A percentile compares a stretch with the other conserved stretches of the same genome.
Conservation (phyloP, 176 grass and related monocot species). For the Metroxylon sagu region DNA sequence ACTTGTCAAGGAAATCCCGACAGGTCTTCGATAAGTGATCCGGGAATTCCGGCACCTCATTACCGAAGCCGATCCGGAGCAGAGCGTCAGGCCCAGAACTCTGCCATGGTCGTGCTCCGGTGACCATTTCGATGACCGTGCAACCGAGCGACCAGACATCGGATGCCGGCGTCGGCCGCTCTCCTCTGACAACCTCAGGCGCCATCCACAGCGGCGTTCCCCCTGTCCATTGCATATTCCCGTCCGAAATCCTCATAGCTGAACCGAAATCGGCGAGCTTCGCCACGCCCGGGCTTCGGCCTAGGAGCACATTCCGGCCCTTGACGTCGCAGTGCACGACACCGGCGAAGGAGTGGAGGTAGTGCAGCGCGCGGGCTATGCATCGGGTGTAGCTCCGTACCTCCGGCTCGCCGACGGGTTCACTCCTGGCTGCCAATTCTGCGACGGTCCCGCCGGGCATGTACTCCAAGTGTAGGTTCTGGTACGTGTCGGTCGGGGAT, state of each 20-base stretch:
- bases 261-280: conserved; percentile 16
- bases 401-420: neutral
- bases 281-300: neutral
- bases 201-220: conserved; percentile 21
- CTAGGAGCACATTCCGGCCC: conserved; percentile 15
- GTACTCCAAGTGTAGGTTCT: conserved; percentile 17
- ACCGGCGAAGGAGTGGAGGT: conserved; percentile 15
- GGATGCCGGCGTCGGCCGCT: conserved; percentile 11
- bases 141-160: conserved; percentile 21
- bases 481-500: neutral
- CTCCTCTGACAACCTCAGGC: conserved; percentile 13
- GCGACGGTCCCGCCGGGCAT: conserved; percentile 14
- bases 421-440: neutral
- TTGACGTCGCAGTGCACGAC: conserved; percentile 26
- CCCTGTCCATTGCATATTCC: neutral
- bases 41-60: neutral
- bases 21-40: neutral
- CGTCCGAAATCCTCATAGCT: neutral
- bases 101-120: conserved; percentile 1
- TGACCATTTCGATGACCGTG: conserved; percentile 18
- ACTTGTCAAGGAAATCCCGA: conserved; percentile 7
- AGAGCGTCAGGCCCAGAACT: neutral
- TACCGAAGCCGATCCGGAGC: conserved; percentile 7
- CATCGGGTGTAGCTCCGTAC: conserved; percentile 4
- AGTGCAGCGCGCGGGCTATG: neutral